Base-by-base conservation (phyloP, 2,329 filamentous ascomycete species). In the Xylaria polymorpha region DNA sequence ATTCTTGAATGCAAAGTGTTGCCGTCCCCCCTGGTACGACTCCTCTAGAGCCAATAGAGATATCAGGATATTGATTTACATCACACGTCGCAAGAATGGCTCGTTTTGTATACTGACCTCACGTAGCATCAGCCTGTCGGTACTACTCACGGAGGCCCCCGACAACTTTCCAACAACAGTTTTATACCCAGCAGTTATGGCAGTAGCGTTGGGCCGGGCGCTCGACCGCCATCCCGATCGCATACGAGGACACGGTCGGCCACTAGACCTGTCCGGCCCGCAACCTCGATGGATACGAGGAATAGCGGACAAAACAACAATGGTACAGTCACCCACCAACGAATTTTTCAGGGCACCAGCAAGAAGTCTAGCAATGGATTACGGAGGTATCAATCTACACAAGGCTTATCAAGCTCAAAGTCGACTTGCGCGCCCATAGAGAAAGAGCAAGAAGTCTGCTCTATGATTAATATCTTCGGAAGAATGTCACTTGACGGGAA, bases 391-490 rank as follows among this genome's bases (percentile, higher is more conserved):
- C 66, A 73, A 35, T 79, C 77, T 20, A 51, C 74, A 15, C 74
- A 75, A 71, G 73, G 70, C 53, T 65, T 77, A 48, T 20, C 50
- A 57, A 67, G 61, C 15, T 57, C 64, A 43, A 58, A 69, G 20
- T 74, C 64, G 58, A 70, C 39, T 43, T 58, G 72, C 20, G 7
- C 61, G 22, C 62, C 76, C 8, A 66, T 74, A 20, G 57, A 71
- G 9, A 41, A 18, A 48, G 59, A 70, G 71, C 83, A 83, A 82
- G 82, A 84, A 80, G 84, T 78, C 77, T 86, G 81, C 81, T 79
- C 83, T 50, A 76, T 75, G 77, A 74, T 53, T 80, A 87, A 70
- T 71, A 76, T 43, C 75, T 77, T 15, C 12, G 20, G 3, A 15
- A 44, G 18, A 32, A 69, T 87, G 68, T 82, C 78, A 62, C 77